These are phyloP conservation scores for Sclerotinia nivalis DNA, from an alignment of 2,329 filamentous ascomycete species.

Conservation along the genomic window DNA sequence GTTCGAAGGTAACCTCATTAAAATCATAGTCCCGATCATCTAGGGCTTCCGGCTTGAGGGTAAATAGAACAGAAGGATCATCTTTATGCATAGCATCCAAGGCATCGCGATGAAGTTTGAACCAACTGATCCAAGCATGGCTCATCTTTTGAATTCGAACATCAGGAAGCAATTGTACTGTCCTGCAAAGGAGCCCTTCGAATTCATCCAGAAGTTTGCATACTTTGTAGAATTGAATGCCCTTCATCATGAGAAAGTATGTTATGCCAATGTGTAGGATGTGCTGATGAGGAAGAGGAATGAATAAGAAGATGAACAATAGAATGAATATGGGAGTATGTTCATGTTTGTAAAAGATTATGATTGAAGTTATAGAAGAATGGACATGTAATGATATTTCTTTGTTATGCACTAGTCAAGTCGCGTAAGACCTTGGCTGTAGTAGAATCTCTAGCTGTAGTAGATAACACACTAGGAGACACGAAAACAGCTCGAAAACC, in stretches of 20 bases:
- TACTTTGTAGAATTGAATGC: slow-evolving; percentile 67
- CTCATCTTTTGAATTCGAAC: slow-evolving; percentile 55
- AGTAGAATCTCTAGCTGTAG: too few relatives aligned
- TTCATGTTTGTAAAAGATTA: background rate
- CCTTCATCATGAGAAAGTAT: slow-evolving; percentile 44
- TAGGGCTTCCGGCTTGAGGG: slow-evolving; percentile 52
- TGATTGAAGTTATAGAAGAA: background rate
- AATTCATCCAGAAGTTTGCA: slow-evolving; percentile 73
- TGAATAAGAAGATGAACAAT: background rate
- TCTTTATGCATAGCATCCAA: slow-evolving; percentile 50
- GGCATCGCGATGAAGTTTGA: slow-evolving; percentile 57
- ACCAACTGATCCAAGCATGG: slow-evolving; percentile 65
- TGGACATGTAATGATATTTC: background rate
- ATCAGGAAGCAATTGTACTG: slow-evolving; percentile 45
- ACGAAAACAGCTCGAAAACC: slow-evolving; percentile 11
- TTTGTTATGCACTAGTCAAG: background rate
- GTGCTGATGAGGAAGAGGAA: slow-evolving; percentile 11
- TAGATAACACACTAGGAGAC: background rate
- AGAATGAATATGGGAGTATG: background rate
- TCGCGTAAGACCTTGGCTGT: background rate
- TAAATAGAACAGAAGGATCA: slow-evolving; percentile 10
- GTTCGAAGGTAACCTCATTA: slow-evolving; percentile 60
- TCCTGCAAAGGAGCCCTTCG: slow-evolving; percentile 47
- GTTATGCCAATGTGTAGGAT: background rate
- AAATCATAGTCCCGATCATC: slow-evolving; percentile 78